Conservation (phyloP, 108 stramenopile species). For the Nitzschia sp. region DNA sequence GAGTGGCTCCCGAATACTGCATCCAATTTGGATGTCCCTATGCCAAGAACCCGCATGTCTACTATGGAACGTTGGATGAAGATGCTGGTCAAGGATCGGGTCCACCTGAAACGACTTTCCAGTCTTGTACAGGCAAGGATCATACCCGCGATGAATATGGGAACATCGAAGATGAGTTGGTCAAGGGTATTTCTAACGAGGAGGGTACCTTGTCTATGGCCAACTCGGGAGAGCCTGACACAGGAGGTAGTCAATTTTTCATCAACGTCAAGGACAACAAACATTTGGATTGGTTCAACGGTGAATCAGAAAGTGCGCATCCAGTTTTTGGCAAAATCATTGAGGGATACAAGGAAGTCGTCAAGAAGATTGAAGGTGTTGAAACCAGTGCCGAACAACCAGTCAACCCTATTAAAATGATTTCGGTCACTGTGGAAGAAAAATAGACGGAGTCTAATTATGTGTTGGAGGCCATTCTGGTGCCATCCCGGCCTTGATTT, state of each 20-base stretch:
- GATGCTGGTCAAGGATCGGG: slow-evolving; percentile 54
- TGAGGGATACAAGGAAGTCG: slow-evolving; percentile 45
- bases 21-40: slow-evolving; percentile 61
- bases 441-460: slow-evolving; percentile 12
- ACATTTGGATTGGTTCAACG: slow-evolving; percentile 56
- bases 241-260: slow-evolving; percentile 62
- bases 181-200: slow-evolving; percentile 45
- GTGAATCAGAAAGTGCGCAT: slow-evolving; percentile 46
- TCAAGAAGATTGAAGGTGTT: slow-evolving; percentile 45
- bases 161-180: slow-evolving; percentile 42
- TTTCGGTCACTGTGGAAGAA: slow-evolving; percentile 30
- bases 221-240: slow-evolving; percentile 52
- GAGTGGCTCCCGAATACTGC: slow-evolving; percentile 73
- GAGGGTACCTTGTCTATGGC: slow-evolving; percentile 58
- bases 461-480: slow-evolving; percentile 13
- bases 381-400: slow-evolving; percentile 52
- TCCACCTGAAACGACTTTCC: slow-evolving; percentile 37
- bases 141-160: slow-evolving; percentile 44
- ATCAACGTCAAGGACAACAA: slow-evolving; percentile 55
- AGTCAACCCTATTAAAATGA: slow-evolving; percentile 52
- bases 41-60: slow-evolving; percentile 44
- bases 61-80: slow-evolving; percentile 39
- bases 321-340: slow-evolving; percentile 62
- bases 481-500: no score
- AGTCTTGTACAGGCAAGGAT: slow-evolving; percentile 37